Percentiles rank a stretch among this genome's conserved stretches.
phyloP scores from a whole-genome alignment of 148 eudicot species.

The Chenopodium suecicum region DNA sequence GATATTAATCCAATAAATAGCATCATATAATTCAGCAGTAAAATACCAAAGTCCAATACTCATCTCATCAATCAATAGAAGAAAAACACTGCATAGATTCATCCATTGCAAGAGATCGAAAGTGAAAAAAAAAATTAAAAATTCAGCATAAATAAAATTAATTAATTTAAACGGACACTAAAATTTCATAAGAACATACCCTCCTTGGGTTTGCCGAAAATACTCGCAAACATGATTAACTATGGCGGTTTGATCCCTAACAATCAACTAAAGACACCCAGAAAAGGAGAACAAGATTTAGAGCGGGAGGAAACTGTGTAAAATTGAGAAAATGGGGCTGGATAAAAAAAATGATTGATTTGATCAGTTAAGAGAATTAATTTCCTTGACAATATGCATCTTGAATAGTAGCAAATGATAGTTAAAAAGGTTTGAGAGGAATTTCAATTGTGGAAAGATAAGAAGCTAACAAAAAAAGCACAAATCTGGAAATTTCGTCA shows the following conservation, averaged over 20 bases:
- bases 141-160: background rate
- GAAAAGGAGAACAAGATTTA: background rate
- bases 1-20: background rate
- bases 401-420: background rate
- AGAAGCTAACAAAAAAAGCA: background rate
- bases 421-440: background rate
- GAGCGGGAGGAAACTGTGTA: background rate
- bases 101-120: background rate
- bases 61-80: background rate
- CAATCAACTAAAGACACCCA: background rate
- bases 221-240: slow-evolving; percentile 23
- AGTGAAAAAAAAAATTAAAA: background rate
- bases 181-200: slow-evolving; percentile 1
- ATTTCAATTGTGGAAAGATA: background rate
- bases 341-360: background rate
- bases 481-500: background rate
- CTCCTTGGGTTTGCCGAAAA: slow-evolving; percentile 31
- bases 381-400: background rate
- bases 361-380: background rate
- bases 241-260: background rate
- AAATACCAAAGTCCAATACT: background rate
- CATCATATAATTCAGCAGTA: background rate
- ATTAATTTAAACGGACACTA: background rate
- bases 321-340: background rate
- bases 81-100: background rate